phyloP scores from a whole-genome alignment of 495 filamentous ascomycete species.

The Penicillium subrubescens region DNA sequence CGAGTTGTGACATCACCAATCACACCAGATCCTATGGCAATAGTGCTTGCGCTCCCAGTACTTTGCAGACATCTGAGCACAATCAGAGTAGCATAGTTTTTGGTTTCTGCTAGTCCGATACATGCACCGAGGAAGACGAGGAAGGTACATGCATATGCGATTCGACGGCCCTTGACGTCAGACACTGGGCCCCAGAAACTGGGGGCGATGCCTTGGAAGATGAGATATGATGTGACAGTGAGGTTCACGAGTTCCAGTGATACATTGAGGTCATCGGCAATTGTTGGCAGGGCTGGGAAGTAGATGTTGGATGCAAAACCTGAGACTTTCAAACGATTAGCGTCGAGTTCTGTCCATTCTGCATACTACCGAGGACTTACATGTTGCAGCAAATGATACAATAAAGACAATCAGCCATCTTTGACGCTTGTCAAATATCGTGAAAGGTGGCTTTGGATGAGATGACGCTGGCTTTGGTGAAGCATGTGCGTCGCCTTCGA shows the following conservation, averaged over 20 bases:
- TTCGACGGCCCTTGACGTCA: constrained; percentile 50
- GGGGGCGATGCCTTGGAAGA: constrained; percentile 54
- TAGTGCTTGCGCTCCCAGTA: constrained; percentile 53
- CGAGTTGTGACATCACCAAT: constrained; percentile 57
- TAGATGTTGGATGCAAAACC: constrained; percentile 58
- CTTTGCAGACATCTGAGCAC: constrained; percentile 53
- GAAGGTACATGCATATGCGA: constrained; percentile 49
- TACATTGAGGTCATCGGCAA: constrained; percentile 45
- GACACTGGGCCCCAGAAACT: constrained; percentile 54
- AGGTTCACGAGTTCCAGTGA: constrained; percentile 49
- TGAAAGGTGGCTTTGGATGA: constrained; percentile 13
- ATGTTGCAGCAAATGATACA: constrained; percentile 51
- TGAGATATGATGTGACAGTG: constrained; percentile 55
- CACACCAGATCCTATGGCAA: constrained; percentile 58
- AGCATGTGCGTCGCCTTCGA: not conserved
- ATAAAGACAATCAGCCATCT: constrained; percentile 49
- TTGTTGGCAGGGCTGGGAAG: constrained; percentile 51
- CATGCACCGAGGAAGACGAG: constrained; percentile 50
- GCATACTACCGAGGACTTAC: constrained; percentile 26
- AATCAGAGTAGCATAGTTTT: constrained; percentile 49
- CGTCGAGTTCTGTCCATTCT: not conserved
- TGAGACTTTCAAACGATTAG: constrained; percentile 39
- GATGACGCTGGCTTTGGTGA: not conserved
- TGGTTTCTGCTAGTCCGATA: constrained; percentile 49
- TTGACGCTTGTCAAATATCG: constrained; percentile 39